Conservation (phyloP, 2,329 filamentous ascomycete genomes). For the Claviceps paspali region DNA sequence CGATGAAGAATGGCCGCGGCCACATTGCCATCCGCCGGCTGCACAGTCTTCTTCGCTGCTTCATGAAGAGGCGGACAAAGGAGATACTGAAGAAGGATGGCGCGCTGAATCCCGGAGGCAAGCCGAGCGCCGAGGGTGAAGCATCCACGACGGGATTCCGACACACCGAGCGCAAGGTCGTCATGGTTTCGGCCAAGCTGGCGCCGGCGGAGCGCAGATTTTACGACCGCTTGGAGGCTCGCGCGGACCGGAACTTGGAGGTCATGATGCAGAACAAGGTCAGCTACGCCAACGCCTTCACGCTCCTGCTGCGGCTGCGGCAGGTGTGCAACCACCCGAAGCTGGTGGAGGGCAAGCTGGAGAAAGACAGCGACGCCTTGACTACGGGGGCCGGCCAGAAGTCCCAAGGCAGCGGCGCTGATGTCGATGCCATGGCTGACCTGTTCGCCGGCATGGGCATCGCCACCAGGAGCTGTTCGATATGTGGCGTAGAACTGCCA, state of each 20-base stretch:
- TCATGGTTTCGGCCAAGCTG: constrained; percentile 65
- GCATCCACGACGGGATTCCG: constrained; percentile 57
- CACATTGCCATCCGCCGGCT: constrained; percentile 78
- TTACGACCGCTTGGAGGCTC: constrained; percentile 68
- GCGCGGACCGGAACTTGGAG: constrained; percentile 75
- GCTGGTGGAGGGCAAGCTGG: constrained; percentile 70
- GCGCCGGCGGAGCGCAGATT: constrained; percentile 68
- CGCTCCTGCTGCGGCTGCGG: constrained; percentile 74
- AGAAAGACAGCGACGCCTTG: constrained; percentile 75
- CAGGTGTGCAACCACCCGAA: constrained; percentile 93
- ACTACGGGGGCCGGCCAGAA: constrained; percentile 44
- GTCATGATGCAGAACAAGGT: constrained; percentile 74
- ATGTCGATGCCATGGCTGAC: constrained; percentile 71
- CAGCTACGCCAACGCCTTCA: constrained; percentile 88
- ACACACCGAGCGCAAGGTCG: constrained; percentile 80
- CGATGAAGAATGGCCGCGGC: constrained; percentile 80
- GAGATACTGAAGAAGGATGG: constrained; percentile 85
- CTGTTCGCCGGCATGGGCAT: constrained; percentile 76
- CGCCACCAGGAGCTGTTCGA: constrained; percentile 61
- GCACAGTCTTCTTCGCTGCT: constrained; percentile 72
- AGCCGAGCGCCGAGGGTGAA: constrained; percentile 35
- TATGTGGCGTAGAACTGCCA: constrained; percentile 59
- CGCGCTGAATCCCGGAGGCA: constrained; percentile 62
- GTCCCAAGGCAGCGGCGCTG: constrained; percentile 40
- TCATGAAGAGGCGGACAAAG: constrained; percentile 98